Conservation (phyloP, 1,139 yeast genomes). For the Geotrichum candidum region DNA sequence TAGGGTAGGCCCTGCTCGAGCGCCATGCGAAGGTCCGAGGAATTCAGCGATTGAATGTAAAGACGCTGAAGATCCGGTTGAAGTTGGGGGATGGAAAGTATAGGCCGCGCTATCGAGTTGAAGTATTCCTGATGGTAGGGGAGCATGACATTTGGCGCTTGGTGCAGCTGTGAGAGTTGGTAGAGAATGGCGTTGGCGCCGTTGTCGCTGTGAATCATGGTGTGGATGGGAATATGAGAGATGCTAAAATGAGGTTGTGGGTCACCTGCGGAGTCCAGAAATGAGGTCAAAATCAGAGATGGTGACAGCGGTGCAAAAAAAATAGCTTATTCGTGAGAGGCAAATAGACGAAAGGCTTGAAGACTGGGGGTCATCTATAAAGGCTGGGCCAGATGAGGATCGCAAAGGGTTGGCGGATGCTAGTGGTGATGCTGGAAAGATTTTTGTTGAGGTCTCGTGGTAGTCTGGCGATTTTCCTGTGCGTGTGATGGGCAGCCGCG, state of each 20-base stretch:
- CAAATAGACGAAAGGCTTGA: neutral
- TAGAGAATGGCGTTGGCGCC: neutral
- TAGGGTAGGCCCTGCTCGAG: neutral
- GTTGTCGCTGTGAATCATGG: neutral
- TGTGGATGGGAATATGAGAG: neutral
- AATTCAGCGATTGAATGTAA: conserved; percentile 3
- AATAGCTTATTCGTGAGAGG: neutral
- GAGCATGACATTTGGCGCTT: neutral
- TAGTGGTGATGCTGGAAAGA: neutral
- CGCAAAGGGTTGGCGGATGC: neutral
- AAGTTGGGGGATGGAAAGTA: conserved; percentile 5
- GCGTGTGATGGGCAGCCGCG: neutral
- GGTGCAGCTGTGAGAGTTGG: conserved; percentile 7
- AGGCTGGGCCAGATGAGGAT: neutral
- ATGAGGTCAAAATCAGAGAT: neutral
- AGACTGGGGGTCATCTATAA: neutral
- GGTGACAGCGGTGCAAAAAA: neutral
- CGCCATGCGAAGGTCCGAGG: conserved; percentile 7
- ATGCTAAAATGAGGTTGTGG: too few relatives aligned
- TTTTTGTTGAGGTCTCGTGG: too few relatives aligned
- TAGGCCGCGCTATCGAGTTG: conserved; percentile 13
- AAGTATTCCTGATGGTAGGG: conserved; percentile 7
- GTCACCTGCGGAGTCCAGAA: too few relatives aligned
- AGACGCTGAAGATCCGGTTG: conserved; percentile 5
- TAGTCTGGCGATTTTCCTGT: too few relatives aligned